Evolutionary conservation across 805 yeast species (phyloP), one percentile per base, ranked within the genome.

Genomic region (Kluyveromyces wickerhamii): DNA sequence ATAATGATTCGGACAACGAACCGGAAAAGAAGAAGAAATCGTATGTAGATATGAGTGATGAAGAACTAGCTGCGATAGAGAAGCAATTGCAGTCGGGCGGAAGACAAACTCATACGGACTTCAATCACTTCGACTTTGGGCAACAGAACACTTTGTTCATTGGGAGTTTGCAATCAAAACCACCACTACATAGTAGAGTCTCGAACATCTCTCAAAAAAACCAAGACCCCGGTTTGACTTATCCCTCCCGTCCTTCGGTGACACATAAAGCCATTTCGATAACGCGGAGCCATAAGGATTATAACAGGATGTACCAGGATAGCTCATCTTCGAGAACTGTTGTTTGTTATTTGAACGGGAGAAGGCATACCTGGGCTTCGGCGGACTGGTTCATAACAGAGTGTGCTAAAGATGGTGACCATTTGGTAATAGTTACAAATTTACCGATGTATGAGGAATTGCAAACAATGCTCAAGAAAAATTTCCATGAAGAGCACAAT

Each of bases 331-430:
- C 41, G 18, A 59, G 86, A 40, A 67, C 66, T 2, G 66, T 79
- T 8, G 56, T 74, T 52, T 75, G 79, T 28, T 79, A 77, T 50
- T 63, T 79, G 16, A 67, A 76, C 36, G 87, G 81, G 4, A 62
- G 85, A 38, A 64, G 64, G 33, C 85, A 77, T 55, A 78, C 87
- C 0, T 79, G 88, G 88, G 81, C 79, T 1, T 73, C 84, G 3
- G 60, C 77, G 7, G 87, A 79, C 51, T 79, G 85, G 84, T 66
- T 74, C 22, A 65, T 77, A 43, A 67, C 67, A 36, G 62, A 67
- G 24, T 60, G 74, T 20, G 59, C 75, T 13, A 72, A 67, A 48
- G 68, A 77, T 47, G 86, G 86, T 10, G 88, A 79, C 51, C 68
- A 76, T 9, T 54, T 79, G 13, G 69, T 79, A 9, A 70, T 79